A percentile compares a stretch with the other conserved stretches of the same genome.
These are phyloP conservation scores for Ormosia semicastrata DNA, from an alignment of 306 rosid genomes.

Conservation along the genomic window DNA sequence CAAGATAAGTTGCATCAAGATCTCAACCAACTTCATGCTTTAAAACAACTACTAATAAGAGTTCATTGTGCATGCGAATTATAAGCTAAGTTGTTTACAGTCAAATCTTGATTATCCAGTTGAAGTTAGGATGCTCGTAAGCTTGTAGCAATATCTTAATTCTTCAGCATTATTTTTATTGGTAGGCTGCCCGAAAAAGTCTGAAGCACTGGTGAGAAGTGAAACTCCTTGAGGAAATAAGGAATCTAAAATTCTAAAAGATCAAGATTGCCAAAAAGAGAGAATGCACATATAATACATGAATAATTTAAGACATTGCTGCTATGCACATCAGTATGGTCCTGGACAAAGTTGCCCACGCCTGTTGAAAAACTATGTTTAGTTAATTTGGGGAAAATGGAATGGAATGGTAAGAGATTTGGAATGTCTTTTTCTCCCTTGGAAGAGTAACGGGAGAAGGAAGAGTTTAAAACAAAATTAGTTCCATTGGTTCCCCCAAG, in stretches of 20 bases:
- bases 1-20: slow-evolving; percentile 14
- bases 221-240: background rate
- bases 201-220: background rate
- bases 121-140: background rate
- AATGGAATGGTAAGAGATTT: background rate
- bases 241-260: slow-evolving; percentile 11
- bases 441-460: too few relatives aligned
- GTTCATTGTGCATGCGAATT: slow-evolving; percentile 7
- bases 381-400: background rate
- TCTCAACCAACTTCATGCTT: background rate
- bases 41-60: background rate
- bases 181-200: background rate
- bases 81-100: background rate
- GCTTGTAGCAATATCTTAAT: background rate
- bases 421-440: too few relatives aligned
- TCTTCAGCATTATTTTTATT: background rate
- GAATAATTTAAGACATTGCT: slow-evolving; percentile 14
- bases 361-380: slow-evolving; percentile 15
- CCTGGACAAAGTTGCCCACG: slow-evolving; percentile 13
- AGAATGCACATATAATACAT: background rate
- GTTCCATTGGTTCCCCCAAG: too few relatives aligned
- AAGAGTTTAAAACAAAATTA: too few relatives aligned
- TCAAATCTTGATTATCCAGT: background rate
- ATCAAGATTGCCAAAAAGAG: background rate
- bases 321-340: slow-evolving; percentile 27